Evolutionary conservation across 1,284 basidiomycete genomes (phyloP), one percentile per base, ranked within the genome.

Genomic region (Chalciporus piperatoides): DNA sequence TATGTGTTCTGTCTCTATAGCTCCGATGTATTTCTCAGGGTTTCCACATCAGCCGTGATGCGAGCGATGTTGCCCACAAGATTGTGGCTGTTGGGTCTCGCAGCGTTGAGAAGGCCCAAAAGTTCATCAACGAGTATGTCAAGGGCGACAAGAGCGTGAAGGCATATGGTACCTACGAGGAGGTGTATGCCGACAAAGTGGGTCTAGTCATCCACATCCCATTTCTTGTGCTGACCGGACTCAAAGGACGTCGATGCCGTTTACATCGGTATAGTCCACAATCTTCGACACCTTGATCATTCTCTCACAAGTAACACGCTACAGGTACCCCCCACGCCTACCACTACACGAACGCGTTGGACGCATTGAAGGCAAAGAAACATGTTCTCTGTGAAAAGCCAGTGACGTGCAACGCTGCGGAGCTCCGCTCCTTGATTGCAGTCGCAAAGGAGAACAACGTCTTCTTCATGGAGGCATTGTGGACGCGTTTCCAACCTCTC

Each of bases 381-480:
- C 78, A 91, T 65, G 86, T 93, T 24, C 78, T 91, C 10, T 86
- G 86, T 68, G 88, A 91, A 69, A 90, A 91, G 62, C 79, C 81
- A 0, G 76, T 82, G 15, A 86, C 81, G 0, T 76, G 70, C 44
- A 84, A 84, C 58, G 71, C 71, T 6, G 73, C 79, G 3, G 83
- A 86, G 62, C 70, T 83, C 19, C 72, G 79, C 40, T 77, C 81
- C 37, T 72, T 92, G 33, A 68, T 90, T 32, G 65, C 68, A 9
- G 75, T 87, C 17, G 89, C 91, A 1, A 82, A 82, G 62, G 77
- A 86, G 65, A 76, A 84, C 59, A 76, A 80, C 14, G 73, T 88
- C 3, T 91, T 92, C 72, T 79, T 91, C 60, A 90, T 91, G 88
- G 89, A 92, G 68, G 88, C 81, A 6, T 74, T 87, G 64, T 84